Evolutionary conservation across 2,329 filamentous ascomycete species (phyloP), one percentile per base, ranked within the genome.

Genomic region (Cercospora janseana): DNA sequence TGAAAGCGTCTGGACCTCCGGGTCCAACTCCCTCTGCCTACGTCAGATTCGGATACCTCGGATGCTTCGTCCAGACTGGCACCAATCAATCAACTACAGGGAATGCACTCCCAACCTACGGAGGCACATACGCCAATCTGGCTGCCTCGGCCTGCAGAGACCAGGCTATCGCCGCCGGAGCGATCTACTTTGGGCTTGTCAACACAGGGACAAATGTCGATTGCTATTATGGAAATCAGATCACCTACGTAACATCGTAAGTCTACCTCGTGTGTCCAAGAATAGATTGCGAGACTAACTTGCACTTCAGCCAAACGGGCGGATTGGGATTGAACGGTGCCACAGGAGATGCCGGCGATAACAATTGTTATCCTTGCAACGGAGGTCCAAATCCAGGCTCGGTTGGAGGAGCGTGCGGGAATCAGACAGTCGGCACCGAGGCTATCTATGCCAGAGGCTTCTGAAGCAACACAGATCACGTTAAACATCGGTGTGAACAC

Each of bases 11-110:
- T 24, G 43, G 43, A 28, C 54, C 54, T 32, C 42, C 49, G 20
- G 49, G 46, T 2, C 40, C 54, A 26, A 51, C 29, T 10, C 49
- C 49, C 20, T 46, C 49, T 13, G 28, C 52, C 8, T 45, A 47
- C 12, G 48, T 48, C 6, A 41, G 52, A 9, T 66, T 57, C 49
- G 56, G 52, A 27, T 66, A 65, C 28, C 44, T 63, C 10, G 62
- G 64, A 41, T 66, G 63, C 51, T 66, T 62, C 20, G 56, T 63
- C 0, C 63, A 66, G 20, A 62, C 58, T 3, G 62, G 60, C 4
- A 51, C 47, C 8, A 44, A 46, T 27, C 52, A 51, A 5, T 42
- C 45, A 2, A 57, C 54, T 7, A 57, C 57, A 12, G 64, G 63
- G 7, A 49, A 60, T 6, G 64, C 61, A 1, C 52, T 64, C 9